Conservation (phyloP, 1,139 yeast species). For the Debaryomyces coudertii region DNA sequence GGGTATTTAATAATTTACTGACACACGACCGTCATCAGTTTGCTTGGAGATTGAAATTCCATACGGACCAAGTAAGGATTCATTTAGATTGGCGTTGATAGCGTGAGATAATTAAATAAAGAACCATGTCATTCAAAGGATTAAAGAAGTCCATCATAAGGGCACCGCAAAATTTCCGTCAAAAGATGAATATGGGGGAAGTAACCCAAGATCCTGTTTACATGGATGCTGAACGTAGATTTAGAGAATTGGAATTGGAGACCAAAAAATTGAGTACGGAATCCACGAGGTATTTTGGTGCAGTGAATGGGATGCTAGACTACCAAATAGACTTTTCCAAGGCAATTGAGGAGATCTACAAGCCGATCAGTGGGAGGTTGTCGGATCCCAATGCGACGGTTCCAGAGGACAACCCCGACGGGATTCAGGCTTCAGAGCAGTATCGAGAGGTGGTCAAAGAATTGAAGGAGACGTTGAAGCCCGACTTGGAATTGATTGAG, state of each 20-base stretch:
- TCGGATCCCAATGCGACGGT: constrained; percentile 84
- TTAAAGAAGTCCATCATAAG: constrained; percentile 82
- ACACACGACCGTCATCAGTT: constrained; percentile 3
- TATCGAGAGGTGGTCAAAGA: constrained; percentile 87
- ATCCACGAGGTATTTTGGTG: constrained; percentile 82
- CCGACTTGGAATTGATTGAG: constrained; percentile 92
- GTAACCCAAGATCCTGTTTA: constrained; percentile 86
- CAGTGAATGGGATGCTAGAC: constrained; percentile 90
- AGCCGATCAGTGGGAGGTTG: constrained; percentile 90
- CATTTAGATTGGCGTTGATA: background rate
- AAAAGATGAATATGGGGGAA: constrained; percentile 83
- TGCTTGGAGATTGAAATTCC: constrained; percentile 1
- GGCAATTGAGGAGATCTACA: constrained; percentile 93
- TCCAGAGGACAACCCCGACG: constrained; percentile 95
- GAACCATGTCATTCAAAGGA: constrained; percentile 87
- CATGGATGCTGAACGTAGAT: constrained; percentile 92
- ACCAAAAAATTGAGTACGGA: constrained; percentile 90
- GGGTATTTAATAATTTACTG: background rate
- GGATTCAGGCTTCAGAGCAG: constrained; percentile 91
- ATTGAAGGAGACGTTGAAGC: constrained; percentile 81
- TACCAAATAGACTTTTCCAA: constrained; percentile 92
- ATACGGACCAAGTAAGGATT: background rate
- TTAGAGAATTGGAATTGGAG: constrained; percentile 86
- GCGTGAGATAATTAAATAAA: background rate
- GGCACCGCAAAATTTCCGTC: constrained; percentile 81